These are phyloP conservation scores for Zasmidium angulare DNA, from an alignment of 2,329 filamentous ascomycete genomes.

Conservation along the genomic window DNA sequence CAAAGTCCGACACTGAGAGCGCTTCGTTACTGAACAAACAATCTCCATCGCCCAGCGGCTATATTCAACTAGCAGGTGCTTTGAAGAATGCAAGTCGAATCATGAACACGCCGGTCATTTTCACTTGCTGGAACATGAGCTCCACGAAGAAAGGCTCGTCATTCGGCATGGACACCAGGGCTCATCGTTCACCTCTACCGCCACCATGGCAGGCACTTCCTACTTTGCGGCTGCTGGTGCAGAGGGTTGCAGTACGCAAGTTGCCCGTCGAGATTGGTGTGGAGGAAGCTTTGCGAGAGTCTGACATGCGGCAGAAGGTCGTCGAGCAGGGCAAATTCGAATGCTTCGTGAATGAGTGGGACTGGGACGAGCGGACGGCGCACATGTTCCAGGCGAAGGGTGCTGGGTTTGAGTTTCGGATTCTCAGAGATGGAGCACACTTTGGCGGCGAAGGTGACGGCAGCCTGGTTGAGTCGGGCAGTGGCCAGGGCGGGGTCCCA, in stretches of 20 bases:
- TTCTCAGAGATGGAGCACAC: constrained; percentile 23
- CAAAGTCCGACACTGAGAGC: constrained; percentile 44
- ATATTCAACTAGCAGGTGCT: constrained; percentile 22
- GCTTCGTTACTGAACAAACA: constrained; percentile 17
- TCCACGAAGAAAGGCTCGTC: constrained; percentile 10
- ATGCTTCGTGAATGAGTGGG: constrained; percentile 30
- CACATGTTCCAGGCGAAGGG: constrained; percentile 19
- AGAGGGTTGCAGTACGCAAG: constrained; percentile 34
- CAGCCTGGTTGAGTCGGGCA: too few relatives aligned
- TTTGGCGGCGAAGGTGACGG: constrained; percentile 6
- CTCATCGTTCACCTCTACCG: constrained; percentile 29
- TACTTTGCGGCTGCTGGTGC: constrained; percentile 36
- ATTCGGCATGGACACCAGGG: constrained; percentile 10
- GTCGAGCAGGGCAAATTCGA: constrained; percentile 39
- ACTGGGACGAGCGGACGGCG: constrained; percentile 25
- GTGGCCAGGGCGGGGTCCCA: too few relatives aligned
- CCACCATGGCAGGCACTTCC: constrained; percentile 29
- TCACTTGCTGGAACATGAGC: constrained; percentile 23
- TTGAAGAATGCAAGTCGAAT: constrained; percentile 18
- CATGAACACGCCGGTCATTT: constrained; percentile 29
- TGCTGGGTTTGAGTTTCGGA: constrained; percentile 26
- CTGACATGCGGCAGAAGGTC: constrained; percentile 35
- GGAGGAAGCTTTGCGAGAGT: constrained; percentile 40
- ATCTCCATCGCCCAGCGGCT: constrained; percentile 7
- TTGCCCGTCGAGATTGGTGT: constrained; percentile 41